phyloP scores from a whole-genome alignment of 257 asterid species.

The Eucommia ulmoides region DNA sequence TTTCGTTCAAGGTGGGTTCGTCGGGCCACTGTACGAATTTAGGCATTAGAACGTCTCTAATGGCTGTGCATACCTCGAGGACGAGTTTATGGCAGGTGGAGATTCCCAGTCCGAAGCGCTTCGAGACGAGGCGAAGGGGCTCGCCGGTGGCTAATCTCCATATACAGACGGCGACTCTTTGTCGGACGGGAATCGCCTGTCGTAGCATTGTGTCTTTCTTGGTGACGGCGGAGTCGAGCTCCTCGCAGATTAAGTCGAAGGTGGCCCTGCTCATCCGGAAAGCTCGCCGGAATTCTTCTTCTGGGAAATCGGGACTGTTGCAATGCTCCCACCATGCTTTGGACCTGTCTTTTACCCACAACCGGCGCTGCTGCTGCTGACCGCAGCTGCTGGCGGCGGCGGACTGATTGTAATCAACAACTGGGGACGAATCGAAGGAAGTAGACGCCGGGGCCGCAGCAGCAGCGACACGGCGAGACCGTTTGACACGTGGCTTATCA shows the following conservation, averaged over 20 bases:
- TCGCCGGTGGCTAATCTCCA: conserved; percentile 89
- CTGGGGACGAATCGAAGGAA: background rate
- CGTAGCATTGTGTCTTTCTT: background rate
- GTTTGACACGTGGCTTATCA: background rate
- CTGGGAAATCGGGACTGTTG: conserved; percentile 50
- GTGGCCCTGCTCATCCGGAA: background rate
- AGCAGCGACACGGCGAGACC: background rate
- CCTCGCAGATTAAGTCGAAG: background rate
- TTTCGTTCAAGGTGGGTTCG: conserved; percentile 14
- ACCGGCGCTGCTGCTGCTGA: conserved; percentile 26
- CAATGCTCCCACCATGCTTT: conserved; percentile 87
- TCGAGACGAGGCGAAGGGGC: conserved; percentile 78
- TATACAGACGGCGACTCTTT: conserved; percentile 81
- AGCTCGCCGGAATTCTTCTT: conserved; percentile 37
- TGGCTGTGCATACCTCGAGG: conserved; percentile 75
- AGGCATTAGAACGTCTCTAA: conserved; percentile 48
- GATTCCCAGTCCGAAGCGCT: conserved; percentile 74
- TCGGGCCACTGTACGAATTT: conserved; percentile 77
- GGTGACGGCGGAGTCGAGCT: background rate
- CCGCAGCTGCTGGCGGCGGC: background rate
- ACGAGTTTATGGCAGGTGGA: conserved; percentile 88
- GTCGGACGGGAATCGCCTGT: conserved; percentile 33
- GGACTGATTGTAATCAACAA: background rate
- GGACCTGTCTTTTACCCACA: conserved; percentile 78
- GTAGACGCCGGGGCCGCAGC: background rate